Evolutionary conservation across 2,329 filamentous ascomycete species (phyloP), one percentile per base, ranked within the genome.

Genomic region (Aureobasidium lini): DNA sequence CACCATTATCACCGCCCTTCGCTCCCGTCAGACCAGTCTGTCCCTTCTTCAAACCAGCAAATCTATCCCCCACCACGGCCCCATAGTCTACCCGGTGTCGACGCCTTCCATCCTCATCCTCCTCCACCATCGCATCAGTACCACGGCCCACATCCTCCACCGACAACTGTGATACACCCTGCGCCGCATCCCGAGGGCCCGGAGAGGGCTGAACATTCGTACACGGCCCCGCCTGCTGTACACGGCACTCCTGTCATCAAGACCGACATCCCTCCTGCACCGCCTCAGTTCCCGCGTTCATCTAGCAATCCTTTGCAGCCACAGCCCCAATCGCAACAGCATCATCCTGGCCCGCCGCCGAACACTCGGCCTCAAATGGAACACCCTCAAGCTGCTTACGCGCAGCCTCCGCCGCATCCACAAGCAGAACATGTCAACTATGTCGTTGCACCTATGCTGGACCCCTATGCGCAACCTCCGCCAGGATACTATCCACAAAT

Each of bases 211-310:
- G 66, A 68, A 34, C 65, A 70, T 60, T 63, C 62, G 48, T 68
- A 71, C 63, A 65, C 65, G 56, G 64, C 67, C 63, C 65, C 62
- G 50, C 67, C 65, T 36, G 69, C 70, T 50, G 69, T 69, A 47
- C 71, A 73, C 66, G 70, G 67, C 29, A 71, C 70, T n/a, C 70
- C 70, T n/a, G 66, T 66, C 53, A 64, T 64, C n/a, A 61, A 59
- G 36, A 40, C 63, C 15, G 66, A 65, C 48, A 64, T 61, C 4
- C 64, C 64, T 29, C 48, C 61, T 31, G 62, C 59, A 36, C 61
- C 62, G 61, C 46, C 62, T 31, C 52, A 48, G 8, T 47, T 40
- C 15, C 69, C 70, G 59, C 64, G 66, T 46, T 63, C 65, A 18
- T n/a, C 34, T 13, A 57, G 54, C 11, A 57, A 47, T 16, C 54